phyloP scores from a whole-genome alignment of 2,329 filamentous ascomycete genomes.

The Trichoderma cornu-damae region DNA sequence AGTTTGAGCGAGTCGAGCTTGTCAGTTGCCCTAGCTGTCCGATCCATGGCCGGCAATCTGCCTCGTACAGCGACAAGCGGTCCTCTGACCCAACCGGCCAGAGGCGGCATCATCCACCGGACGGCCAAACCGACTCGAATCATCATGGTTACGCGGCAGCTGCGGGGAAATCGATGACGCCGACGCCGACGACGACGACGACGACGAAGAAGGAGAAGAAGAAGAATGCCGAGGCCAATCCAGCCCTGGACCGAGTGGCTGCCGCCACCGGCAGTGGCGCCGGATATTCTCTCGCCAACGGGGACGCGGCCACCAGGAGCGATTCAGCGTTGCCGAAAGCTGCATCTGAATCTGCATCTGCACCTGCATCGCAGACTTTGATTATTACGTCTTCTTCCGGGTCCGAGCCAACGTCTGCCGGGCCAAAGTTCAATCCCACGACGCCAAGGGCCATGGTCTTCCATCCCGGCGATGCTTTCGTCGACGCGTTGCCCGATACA shows the following conservation, averaged over 20 bases:
- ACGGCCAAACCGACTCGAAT: background rate
- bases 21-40: slow-evolving; percentile 22
- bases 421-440: slow-evolving; percentile 24
- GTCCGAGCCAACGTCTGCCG: background rate
- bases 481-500: background rate
- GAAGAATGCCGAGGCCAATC: background rate
- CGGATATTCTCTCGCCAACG: background rate
- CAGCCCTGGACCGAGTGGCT: background rate
- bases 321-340: no score
- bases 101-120: slow-evolving; percentile 18
- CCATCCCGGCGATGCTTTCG: background rate
- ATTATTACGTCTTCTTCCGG: slow-evolving; percentile 13
- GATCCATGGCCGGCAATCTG: slow-evolving; percentile 20
- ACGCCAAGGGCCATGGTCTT: slow-evolving; percentile 30
- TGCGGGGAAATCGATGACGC: background rate
- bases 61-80: background rate
- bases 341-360: no score
- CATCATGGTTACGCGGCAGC: no score
- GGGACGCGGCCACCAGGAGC: background rate
- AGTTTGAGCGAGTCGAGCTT: slow-evolving; percentile 22
- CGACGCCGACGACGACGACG: no score
- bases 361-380: no score
- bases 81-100: slow-evolving; percentile 12
- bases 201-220: no score
- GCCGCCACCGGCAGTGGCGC: background rate